Conservation (phyloP, 208 protist species). For the Crithidia thermophila region DNA sequence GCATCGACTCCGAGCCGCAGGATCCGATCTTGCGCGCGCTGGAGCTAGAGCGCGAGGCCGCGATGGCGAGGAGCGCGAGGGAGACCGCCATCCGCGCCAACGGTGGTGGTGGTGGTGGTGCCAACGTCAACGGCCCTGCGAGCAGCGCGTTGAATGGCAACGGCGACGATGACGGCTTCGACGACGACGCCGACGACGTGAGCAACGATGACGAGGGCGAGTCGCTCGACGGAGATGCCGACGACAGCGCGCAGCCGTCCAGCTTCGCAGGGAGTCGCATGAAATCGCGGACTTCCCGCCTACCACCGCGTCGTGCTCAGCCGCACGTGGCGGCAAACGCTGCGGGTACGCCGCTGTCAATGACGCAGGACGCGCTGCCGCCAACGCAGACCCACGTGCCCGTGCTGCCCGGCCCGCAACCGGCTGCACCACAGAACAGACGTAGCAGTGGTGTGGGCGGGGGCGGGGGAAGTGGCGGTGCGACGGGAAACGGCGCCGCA, state of each 20-base stretch:
- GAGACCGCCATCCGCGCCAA: too few relatives aligned
- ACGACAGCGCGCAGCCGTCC: neutral
- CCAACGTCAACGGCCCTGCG: neutral
- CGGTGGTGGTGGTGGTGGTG: neutral
- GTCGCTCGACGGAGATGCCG: constrained; percentile 13
- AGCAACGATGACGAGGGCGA: constrained; percentile 20
- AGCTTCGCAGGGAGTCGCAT: constrained; percentile 22
- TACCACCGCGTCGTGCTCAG: neutral
- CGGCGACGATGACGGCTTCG: neutral
- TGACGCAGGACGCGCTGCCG: neutral
- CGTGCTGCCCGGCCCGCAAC: neutral
- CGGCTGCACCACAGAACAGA: neutral
- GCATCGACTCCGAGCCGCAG: constrained; percentile 37
- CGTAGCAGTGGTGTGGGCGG: neutral
- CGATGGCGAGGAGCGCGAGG: too few relatives aligned
- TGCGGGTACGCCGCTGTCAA: neutral
- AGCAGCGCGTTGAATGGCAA: neutral
- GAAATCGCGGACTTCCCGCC: constrained; percentile 5
- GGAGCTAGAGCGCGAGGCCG: constrained; percentile 17
- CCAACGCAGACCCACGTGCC: neutral
- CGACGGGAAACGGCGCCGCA: neutral
- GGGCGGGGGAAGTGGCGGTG: neutral
- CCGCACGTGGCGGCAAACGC: neutral
- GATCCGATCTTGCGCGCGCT: constrained; percentile 23
- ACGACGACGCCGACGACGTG: neutral